Evolutionary conservation across 192 early-diverging fungal species (phyloP), one percentile per base, ranked within the genome.

Genomic region (Backusella tarrabulga): DNA sequence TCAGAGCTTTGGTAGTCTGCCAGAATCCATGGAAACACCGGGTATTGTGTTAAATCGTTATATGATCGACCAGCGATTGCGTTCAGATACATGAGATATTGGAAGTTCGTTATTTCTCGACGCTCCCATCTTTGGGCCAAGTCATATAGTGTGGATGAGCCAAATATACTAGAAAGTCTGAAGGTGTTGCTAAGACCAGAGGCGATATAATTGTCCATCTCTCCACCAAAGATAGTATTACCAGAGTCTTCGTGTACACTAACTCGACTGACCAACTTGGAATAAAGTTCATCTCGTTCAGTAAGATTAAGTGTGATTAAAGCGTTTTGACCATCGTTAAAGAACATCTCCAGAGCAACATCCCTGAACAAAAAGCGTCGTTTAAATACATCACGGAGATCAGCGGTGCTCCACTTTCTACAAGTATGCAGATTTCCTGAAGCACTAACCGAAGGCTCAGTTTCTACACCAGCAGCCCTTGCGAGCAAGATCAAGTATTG

Each of bases 21-120:
- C 38, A 97, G 80, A 50, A 97, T 88, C 95, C 97, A 99, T 6
- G 97, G 97, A 74, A 99, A 99, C 15, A 99, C 95, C 0, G 97
- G 97, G 76, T 98, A 99, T 81, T 97, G 97, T 0, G 96, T 97
- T 77, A 99, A 80, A 83, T 99, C 85, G 76, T 91, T 92, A 77
- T 92, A 92, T 3, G 93, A 92, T 23, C 93, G 83, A 12, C 95
- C 97, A 34, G 95, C 93, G 40, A 96, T 80, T 0, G 95, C 95
- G 81, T 99, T 99, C 9, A 99, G 86, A 41, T 90, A 88, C 95
- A 98, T 97, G 71, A 99, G 75, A 70, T 99, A 99, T 80, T 99
- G 96, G 82, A 98, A 99, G 75, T 99, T 99, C 60, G 92, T 92
- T 46, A 98, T 92, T 79, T 97, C 95, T 29, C 93, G 84, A 35